Conservation (phyloP, 306 rosid genomes). For the Fagus crenata region DNA sequence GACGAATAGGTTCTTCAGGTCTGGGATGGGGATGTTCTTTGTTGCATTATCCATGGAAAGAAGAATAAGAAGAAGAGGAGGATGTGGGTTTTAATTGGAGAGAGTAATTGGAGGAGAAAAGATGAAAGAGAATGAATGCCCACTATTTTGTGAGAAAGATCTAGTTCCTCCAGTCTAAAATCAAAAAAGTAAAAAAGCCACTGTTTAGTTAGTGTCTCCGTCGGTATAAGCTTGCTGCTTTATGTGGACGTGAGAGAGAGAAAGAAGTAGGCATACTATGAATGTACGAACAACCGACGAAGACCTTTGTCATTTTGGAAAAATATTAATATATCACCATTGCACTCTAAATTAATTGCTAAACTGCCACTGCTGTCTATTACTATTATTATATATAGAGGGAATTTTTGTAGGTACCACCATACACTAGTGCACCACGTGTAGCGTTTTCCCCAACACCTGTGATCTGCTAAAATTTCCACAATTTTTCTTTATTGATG, state of each 20-base stretch:
- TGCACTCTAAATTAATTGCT: too few species aligned
- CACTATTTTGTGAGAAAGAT: too few species aligned
- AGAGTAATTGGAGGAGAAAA: neutral
- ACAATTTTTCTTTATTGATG: too few species aligned
- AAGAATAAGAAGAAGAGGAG: too few species aligned
- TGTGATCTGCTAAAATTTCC: too few species aligned
- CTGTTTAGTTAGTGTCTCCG: neutral
- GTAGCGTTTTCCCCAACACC: too few species aligned
- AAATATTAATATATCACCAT: neutral
- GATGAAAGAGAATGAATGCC: neutral
- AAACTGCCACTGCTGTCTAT: too few species aligned
- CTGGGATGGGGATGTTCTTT: conserved; percentile 58
- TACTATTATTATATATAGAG: too few species aligned
- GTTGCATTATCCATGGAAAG: conserved; percentile 68
- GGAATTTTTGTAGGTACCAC: too few species aligned
- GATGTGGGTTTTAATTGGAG: neutral
- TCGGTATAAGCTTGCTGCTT: neutral
- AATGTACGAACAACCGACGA: conserved; percentile 12
- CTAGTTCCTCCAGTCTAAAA: too few species aligned
- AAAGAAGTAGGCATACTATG: neutral
- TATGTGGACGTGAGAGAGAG: neutral
- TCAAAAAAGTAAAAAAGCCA: neutral
- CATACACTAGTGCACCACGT: too few species aligned
- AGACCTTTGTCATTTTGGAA: conserved; percentile 28
- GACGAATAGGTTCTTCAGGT: conserved; percentile 57